phyloP scores from a whole-genome alignment of 2,329 filamentous ascomycete species.

The Tolypocladium amazonense region DNA sequence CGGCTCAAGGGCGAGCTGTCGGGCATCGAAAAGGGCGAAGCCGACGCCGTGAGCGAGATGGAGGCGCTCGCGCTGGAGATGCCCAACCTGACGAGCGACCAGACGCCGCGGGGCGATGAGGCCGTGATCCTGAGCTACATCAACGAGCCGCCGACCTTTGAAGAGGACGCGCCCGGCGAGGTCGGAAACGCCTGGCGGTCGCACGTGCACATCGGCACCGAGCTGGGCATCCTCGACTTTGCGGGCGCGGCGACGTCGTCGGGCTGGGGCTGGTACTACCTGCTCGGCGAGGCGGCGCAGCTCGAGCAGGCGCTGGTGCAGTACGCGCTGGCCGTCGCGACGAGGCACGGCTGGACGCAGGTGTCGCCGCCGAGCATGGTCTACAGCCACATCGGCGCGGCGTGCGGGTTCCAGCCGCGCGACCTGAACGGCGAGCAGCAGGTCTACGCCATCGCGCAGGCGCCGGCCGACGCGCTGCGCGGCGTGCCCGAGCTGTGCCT shows the following conservation, averaged over 20 bases:
- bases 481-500: slow-evolving; percentile 63
- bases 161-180: slow-evolving; percentile 13
- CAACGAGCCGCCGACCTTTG: slow-evolving; percentile 52
- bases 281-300: slow-evolving; percentile 81
- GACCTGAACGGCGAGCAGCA: slow-evolving; percentile 88
- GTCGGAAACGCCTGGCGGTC: slow-evolving; percentile 48
- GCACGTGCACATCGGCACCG: slow-evolving; percentile 76
- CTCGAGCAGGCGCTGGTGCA: slow-evolving; percentile 91
- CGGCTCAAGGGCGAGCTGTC: slow-evolving; percentile 52
- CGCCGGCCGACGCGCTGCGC: slow-evolving; percentile 46
- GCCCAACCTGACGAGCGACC: slow-evolving; percentile 72
- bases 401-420: slow-evolving; percentile 89
- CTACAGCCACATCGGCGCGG: slow-evolving; percentile 80
- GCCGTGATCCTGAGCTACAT: slow-evolving; percentile 64
- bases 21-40: slow-evolving; percentile 50
- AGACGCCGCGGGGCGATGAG: slow-evolving; percentile 62
- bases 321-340: slow-evolving; percentile 68
- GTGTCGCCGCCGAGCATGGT: slow-evolving; percentile 84
- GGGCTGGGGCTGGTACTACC: slow-evolving; percentile 97
- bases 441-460: slow-evolving; percentile 69
- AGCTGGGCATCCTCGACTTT: slow-evolving; percentile 89
- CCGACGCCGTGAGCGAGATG: slow-evolving; percentile 53
- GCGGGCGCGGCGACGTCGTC: slow-evolving; percentile 67
- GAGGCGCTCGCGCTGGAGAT: slow-evolving; percentile 64
- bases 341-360: slow-evolving; percentile 64